A percentile compares a stretch with the other conserved stretches of the same genome.
These are phyloP conservation scores for Fraxinus paxiana DNA, from an alignment of 305 asterid species.

Conservation along the genomic window DNA sequence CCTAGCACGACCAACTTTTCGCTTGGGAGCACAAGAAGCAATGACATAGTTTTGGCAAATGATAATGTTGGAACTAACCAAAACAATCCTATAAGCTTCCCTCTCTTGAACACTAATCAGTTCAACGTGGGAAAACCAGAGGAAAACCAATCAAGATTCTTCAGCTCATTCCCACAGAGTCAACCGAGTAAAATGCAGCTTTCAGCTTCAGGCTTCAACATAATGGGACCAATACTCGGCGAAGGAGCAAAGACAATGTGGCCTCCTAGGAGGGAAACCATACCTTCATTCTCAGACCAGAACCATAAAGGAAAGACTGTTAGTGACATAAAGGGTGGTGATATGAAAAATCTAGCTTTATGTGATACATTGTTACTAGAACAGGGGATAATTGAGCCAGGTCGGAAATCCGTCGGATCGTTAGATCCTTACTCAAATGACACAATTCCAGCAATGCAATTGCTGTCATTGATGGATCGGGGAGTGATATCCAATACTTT, in stretches of 20 bases:
- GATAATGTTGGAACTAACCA: constrained; percentile 26
- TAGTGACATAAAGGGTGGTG: constrained; percentile 33
- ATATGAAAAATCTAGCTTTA: not conserved
- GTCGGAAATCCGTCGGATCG: constrained; percentile 28
- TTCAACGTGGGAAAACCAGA: constrained; percentile 23
- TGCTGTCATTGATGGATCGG: constrained; percentile 72
- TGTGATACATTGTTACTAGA: constrained; percentile 25
- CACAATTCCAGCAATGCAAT: constrained; percentile 74
- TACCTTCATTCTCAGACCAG: constrained; percentile 29
- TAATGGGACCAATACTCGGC: constrained; percentile 22
- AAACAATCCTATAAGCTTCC: constrained; percentile 17
- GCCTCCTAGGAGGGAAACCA: constrained; percentile 1
- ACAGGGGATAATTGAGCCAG: constrained; percentile 27
- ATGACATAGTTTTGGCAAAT: constrained; percentile 16
- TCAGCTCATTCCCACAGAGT: constrained; percentile 31
- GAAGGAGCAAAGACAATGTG: constrained; percentile 16
- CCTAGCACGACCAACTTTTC: constrained; percentile 26
- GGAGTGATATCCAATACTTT: constrained; percentile 33
- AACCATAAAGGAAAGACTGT: constrained; percentile 45
- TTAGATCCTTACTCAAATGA: constrained; percentile 54
- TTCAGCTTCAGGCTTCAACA: constrained; percentile 30
- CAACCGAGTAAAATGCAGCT: constrained; percentile 34
- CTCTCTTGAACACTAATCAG: constrained; percentile 25
- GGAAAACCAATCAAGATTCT: constrained; percentile 25
- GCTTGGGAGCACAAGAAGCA: constrained; percentile 20